Evolutionary conservation across 1,139 yeast species (phyloP), one percentile per base, ranked within the genome.

Genomic region (Eremothecium coryli): DNA sequence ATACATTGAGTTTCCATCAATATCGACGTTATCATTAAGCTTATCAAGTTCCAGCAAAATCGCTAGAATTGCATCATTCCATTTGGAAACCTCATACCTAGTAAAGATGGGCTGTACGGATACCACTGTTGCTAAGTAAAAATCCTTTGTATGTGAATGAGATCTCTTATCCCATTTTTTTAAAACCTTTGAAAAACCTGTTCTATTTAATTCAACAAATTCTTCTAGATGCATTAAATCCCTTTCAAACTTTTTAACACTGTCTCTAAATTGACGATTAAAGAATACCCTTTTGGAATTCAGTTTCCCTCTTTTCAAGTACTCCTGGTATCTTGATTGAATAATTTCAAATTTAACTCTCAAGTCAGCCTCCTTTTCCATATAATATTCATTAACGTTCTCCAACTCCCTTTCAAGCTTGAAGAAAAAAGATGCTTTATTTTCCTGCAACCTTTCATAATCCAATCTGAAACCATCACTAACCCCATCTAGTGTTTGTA

Each of bases 81-180:
- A 67, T 45, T 76, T 79, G 31, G 93, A 82, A 35, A 88, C 80
- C 48, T 84, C 93, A 44, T 82, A 81, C 44, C 93, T 74, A 52
- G 93, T 94, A 62, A 90, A 90, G 10, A 88, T 93, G 0, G 98
- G 98, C 56, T 90, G 98, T 2, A 90, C 95, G 43, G 85, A 85
- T 8, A 90, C 95, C 0, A 96, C 96, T 1, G 96, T 78, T 33
- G 85, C 78, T 29, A 90, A 69, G 55, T 88, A 90, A 35, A 90
- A 67, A 56, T 90, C 98, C 54, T 86, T 86, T 7, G 96, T 88
- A 48, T 85, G 94, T 2, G 95, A 82, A 50, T 88, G 86, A 13
- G 96, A 85, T 41, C 97, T 68, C 60, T 90, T 90, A 59, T 90
- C 98, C 98, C 98, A 90, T 62, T 90, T 90, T 56, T 90, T 90